Conservation (phyloP, 1,284 basidiomycete genomes). For the Phaffia rhodozyma region DNA sequence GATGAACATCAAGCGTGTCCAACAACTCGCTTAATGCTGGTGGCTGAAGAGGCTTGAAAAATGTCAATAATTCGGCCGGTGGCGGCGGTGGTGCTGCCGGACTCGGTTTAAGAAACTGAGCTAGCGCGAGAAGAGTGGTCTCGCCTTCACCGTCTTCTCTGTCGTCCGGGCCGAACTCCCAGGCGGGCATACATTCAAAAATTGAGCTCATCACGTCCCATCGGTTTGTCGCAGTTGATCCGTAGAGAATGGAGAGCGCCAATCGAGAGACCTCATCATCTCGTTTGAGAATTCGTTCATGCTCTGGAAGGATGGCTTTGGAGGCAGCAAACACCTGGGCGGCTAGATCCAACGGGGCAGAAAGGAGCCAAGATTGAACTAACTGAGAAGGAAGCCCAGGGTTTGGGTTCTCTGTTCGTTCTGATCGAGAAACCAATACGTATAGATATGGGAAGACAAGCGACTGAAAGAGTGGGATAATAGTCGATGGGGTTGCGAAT, state of each 20-base stretch:
- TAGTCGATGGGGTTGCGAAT: slow-evolving; percentile 49
- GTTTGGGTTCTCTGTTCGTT: slow-evolving; percentile 61
- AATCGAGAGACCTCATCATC: slow-evolving; percentile 73
- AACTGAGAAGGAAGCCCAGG: slow-evolving; percentile 45
- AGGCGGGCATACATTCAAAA: slow-evolving; percentile 87
- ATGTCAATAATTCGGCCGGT: slow-evolving; percentile 61
- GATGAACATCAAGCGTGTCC: slow-evolving; percentile 80
- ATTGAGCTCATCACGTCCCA: slow-evolving; percentile 78
- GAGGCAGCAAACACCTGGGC: slow-evolving; percentile 74
- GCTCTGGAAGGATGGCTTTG: slow-evolving; percentile 62
- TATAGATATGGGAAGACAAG: slow-evolving; percentile 83
- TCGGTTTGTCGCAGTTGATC: slow-evolving; percentile 52
- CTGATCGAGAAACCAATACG: slow-evolving; percentile 71
- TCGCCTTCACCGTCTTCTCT: slow-evolving; percentile 58
- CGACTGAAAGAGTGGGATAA: slow-evolving; percentile 57
- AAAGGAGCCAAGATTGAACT: slow-evolving; percentile 33
- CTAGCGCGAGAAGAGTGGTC: slow-evolving; percentile 65
- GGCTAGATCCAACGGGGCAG: slow-evolving; percentile 52
- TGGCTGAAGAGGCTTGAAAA: slow-evolving; percentile 64
- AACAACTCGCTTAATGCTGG: slow-evolving; percentile 63
- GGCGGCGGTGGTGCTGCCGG: slow-evolving; percentile 43
- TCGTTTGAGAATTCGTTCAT: slow-evolving; percentile 60
- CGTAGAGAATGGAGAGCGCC: slow-evolving; percentile 80
- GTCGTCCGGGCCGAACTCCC: slow-evolving; percentile 51
- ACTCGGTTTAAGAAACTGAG: slow-evolving; percentile 62